Conservation (phyloP, 208 protist species). For the Wallacemonas sp. region DNA sequence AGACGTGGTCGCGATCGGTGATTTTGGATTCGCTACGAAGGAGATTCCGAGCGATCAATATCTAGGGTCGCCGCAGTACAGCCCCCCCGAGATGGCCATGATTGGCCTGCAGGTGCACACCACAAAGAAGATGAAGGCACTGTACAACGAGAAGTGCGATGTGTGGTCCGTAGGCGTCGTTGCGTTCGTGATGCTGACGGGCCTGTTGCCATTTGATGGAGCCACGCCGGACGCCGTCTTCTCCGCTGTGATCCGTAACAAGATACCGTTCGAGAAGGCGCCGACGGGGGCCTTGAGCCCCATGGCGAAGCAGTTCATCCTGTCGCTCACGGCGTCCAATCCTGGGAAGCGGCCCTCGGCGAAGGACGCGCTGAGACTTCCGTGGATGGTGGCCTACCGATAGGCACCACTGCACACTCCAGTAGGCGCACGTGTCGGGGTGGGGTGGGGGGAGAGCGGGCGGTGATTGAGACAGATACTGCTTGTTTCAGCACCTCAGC, state of each 20-base stretch:
- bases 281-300: conserved; percentile 27
- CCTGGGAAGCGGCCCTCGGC: conserved; percentile 59
- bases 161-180: conserved; percentile 90
- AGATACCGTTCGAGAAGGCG: conserved; percentile 69
- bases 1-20: conserved; percentile 91
- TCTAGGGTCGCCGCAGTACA: conserved; percentile 84
- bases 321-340: conserved; percentile 49
- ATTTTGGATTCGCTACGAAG: conserved; percentile 96
- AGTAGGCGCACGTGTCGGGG: not conserved
- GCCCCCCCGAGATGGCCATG: conserved; percentile 75
- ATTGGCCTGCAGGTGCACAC: conserved; percentile 44
- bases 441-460: too few relatives aligned
- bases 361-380: conserved; percentile 52
- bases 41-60: conserved; percentile 44
- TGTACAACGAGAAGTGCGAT: conserved; percentile 91
- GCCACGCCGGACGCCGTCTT: conserved; percentile 64
- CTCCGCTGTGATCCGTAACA: conserved; percentile 39
- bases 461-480: too few relatives aligned
- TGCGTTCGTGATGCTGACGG: conserved; percentile 78
- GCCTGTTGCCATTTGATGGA: conserved; percentile 79
- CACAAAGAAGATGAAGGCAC: conserved; percentile 16
- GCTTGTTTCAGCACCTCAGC: too few relatives aligned
- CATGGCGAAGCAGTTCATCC: conserved; percentile 53
- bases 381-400: conserved; percentile 43
- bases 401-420: not conserved